Evolutionary conservation across 176 grass and related monocot genomes (phyloP), one percentile per base, ranked within the genome.

Genomic region (Triticum dicoccoides): DNA sequence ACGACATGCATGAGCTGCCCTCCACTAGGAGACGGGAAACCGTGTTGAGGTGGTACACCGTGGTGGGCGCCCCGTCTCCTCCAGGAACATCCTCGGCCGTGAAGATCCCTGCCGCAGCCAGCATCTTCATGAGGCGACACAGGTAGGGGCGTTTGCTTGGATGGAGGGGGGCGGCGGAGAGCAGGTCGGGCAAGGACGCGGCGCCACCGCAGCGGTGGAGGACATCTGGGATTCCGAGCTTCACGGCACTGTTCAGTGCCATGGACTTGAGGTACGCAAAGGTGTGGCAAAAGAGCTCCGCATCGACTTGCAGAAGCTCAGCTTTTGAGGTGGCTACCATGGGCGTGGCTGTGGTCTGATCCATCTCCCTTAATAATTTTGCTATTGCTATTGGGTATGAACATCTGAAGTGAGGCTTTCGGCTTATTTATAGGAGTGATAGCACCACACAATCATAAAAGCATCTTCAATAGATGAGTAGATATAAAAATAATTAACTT

Each of bases 81-180:
- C 0, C 25, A 32, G 32, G 32, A 15, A 3, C 21, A 1, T 32
- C 11, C 1, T 44, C 12, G 38, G 15, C 56, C 3, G 5, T 8
- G 45, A 88, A 84, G 69, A 86, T 5, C 5, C 86, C 82, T 11
- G 15, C 10, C 8, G 21, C 25, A 29, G 72, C 42, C 14, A 94
- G 23, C 23, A 87, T 5, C 37, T 85, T 79, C 89, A 90, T 87
- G 27, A 94, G 78, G 59, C 89, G 89, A 8, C 23, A 1, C 34
- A 92, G 52, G 78, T 39, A 65, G 17, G 78, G 49, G 6, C 56
- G 56, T 2, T 75, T 87, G 66, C 41, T 56, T 10, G 52, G 7
- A 65, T 25, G 63, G 63, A 65, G 51, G 66, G 85, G 73, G 42
- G 90, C 18, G 18, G 45, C 10, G 1, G 85, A 59, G 1, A 79